A percentile compares a stretch with the other conserved stretches of the same genome.
Evolutionary conservation across 805 yeast genomes (phyloP).

Genomic region (Candida easanensis): DNA sequence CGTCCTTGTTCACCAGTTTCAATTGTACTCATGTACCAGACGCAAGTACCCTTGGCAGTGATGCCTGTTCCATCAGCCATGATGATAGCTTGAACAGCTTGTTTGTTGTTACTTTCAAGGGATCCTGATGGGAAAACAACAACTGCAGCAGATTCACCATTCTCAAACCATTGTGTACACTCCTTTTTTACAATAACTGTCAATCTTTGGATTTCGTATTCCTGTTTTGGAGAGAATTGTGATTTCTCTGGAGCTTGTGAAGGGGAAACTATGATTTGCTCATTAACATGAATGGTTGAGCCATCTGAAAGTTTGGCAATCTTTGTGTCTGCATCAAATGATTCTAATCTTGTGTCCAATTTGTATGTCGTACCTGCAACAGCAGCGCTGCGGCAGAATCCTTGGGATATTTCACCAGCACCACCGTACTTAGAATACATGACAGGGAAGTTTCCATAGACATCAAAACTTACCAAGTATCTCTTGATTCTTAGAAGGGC

Average conservation of each 20-base stretch:
- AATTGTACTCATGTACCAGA: slow-evolving; percentile 85
- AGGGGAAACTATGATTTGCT: slow-evolving; percentile 76
- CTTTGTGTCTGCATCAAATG: slow-evolving; percentile 64
- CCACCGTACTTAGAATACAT: slow-evolving; percentile 92
- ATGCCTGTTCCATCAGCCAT: slow-evolving; percentile 86
- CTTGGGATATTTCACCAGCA: slow-evolving; percentile 94
- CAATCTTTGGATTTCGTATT: slow-evolving; percentile 66
- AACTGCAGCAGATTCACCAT: slow-evolving; percentile 77
- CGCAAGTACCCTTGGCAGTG: slow-evolving; percentile 81
- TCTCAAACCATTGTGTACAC: slow-evolving; percentile 90
- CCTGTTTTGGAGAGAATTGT: slow-evolving; percentile 41
- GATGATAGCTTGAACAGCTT: slow-evolving; percentile 82
- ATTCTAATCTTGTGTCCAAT: slow-evolving; percentile 61
- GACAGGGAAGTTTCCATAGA: slow-evolving; percentile 93
- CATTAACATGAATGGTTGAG: slow-evolving; percentile 67
- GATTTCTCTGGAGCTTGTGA: slow-evolving; percentile 52
- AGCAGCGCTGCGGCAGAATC: slow-evolving; percentile 96
- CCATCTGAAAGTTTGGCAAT: slow-evolving; percentile 77
- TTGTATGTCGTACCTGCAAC: slow-evolving; percentile 96
- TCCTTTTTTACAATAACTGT: slow-evolving; percentile 81
- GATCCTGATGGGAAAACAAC: slow-evolving; percentile 92
- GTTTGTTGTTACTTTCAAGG: slow-evolving; percentile 56
- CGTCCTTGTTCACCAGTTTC: slow-evolving; percentile 71
- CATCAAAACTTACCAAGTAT: slow-evolving; percentile 79
- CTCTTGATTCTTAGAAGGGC: slow-evolving; percentile 82